Evolutionary conservation across 768 basidiomycete genomes (phyloP).

Genomic region (Imleria badia): DNA sequence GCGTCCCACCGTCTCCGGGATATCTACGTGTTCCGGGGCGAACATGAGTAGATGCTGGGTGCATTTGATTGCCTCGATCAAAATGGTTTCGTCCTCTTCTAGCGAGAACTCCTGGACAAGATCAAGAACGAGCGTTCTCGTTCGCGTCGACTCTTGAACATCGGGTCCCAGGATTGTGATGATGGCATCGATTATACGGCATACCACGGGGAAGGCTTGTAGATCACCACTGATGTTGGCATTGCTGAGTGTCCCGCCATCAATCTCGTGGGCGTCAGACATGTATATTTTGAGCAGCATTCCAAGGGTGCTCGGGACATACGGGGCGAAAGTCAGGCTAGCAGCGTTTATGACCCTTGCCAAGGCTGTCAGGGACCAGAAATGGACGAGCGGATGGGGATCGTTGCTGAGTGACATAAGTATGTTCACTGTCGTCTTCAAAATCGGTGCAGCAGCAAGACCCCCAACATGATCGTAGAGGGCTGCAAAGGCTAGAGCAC

Average conservation of each 20-base stretch:
- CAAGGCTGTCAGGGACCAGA: slow-evolving; percentile 85
- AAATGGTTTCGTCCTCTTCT: slow-evolving; percentile 84
- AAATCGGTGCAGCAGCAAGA: slow-evolving; percentile 88
- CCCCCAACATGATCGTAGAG: slow-evolving; percentile 92
- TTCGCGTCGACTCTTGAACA: slow-evolving; percentile 81
- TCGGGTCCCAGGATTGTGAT: slow-evolving; percentile 95
- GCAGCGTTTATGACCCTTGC: slow-evolving; percentile 88
- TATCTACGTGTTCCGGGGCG: slow-evolving; percentile 77
- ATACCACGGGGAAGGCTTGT: slow-evolving; percentile 88
- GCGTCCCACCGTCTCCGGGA: slow-evolving; percentile 73
- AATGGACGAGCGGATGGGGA: slow-evolving; percentile 95
- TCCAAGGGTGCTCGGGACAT: slow-evolving; percentile 83
- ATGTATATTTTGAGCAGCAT: slow-evolving; percentile 90
- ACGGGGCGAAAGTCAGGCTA: slow-evolving; percentile 87
- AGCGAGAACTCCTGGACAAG: slow-evolving; percentile 82
- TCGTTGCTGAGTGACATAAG: slow-evolving; percentile 94
- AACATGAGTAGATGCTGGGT: slow-evolving; percentile 98
- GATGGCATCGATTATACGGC: slow-evolving; percentile 89
- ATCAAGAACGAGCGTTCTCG: slow-evolving; percentile 78
- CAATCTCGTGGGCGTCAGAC: slow-evolving; percentile 87
- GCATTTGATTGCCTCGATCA: slow-evolving; percentile 93
- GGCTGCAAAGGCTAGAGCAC: slow-evolving; percentile 87
- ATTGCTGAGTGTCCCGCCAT: slow-evolving; percentile 81
- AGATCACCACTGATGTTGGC: slow-evolving; percentile 88
- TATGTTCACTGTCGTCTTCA: slow-evolving; percentile 95